These are phyloP conservation scores for Claviceps spartinae DNA, from an alignment of 2,329 filamentous ascomycete species.

Conservation along the genomic window DNA sequence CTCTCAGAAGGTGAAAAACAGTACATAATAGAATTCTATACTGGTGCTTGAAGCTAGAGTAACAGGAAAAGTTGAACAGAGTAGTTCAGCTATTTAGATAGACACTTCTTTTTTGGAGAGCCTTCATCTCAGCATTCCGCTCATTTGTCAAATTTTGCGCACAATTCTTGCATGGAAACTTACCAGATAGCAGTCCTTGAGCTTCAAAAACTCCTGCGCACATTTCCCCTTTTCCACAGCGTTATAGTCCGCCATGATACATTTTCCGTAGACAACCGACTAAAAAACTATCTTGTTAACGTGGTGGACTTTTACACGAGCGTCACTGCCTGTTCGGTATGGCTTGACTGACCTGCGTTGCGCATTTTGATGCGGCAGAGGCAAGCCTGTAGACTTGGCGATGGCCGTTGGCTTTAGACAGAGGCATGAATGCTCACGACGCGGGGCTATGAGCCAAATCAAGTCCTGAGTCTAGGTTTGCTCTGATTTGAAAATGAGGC, in stretches of 20 bases:
- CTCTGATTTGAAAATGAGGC: too few relatives aligned
- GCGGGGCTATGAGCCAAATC: neutral
- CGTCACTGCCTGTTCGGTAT: neutral
- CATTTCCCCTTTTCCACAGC: constrained; percentile 87
- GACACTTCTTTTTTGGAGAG: constrained; percentile 10
- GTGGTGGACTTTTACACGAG: neutral
- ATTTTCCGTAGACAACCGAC: constrained; percentile 81
- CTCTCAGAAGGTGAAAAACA: too few relatives aligned
- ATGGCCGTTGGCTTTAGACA: constrained; percentile 8
- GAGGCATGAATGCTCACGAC: neutral
- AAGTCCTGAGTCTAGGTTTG: too few relatives aligned
- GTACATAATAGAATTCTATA: too few relatives aligned
- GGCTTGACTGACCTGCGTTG: constrained; percentile 31
- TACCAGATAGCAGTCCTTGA: constrained; percentile 85
- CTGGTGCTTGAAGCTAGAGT: too few relatives aligned
- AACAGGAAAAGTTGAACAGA: too few relatives aligned
- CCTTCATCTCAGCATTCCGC: constrained; percentile 10
- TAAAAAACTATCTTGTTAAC: constrained; percentile 22
- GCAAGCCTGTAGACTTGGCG: constrained; percentile 44
- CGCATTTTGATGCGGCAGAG: constrained; percentile 39
- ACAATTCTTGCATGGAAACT: constrained; percentile 12
- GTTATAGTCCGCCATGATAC: constrained; percentile 81
- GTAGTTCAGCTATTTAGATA: too few relatives aligned
- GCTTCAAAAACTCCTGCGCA: constrained; percentile 60
- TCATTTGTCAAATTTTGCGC: neutral